These are phyloP conservation scores for Penicillium sp. DNA, from an alignment of 2,329 filamentous ascomycete species.

Conservation along the genomic window DNA sequence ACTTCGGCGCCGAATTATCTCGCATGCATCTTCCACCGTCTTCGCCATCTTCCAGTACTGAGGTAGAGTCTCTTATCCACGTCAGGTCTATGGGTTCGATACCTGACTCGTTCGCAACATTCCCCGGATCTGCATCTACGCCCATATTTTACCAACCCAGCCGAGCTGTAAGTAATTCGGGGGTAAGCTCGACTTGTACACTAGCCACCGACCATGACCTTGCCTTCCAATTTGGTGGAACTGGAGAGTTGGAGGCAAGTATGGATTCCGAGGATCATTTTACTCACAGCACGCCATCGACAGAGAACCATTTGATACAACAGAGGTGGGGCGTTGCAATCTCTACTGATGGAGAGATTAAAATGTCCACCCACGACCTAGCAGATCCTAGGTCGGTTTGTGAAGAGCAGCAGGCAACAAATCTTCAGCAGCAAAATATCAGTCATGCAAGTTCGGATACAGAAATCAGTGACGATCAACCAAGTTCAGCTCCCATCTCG, in stretches of 20 bases:
- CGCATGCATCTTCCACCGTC: constrained; percentile 6
- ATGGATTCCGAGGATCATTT: not conserved
- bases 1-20: constrained; percentile 19
- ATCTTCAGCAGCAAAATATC: not conserved
- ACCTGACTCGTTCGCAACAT: not conserved
- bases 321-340: not conserved
- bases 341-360: not conserved
- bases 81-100: not conserved
- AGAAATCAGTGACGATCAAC: not conserved
- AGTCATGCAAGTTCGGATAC: not conserved
- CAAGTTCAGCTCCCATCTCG: not conserved
- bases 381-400: not conserved
- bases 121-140: not conserved
- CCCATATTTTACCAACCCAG: not conserved
- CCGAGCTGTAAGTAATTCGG: not conserved
- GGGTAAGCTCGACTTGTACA: not conserved
- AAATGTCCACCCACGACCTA: not conserved
- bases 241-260: not conserved
- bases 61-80: not conserved
- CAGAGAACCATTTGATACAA: not conserved
- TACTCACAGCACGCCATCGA: not conserved
- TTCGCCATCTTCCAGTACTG: not conserved
- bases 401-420: not conserved
- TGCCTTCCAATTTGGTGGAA: not conserved
- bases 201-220: too few relatives aligned